phyloP scores from a whole-genome alignment of 108 stramenopile species.

The Aurantiochytrium sp. region DNA sequence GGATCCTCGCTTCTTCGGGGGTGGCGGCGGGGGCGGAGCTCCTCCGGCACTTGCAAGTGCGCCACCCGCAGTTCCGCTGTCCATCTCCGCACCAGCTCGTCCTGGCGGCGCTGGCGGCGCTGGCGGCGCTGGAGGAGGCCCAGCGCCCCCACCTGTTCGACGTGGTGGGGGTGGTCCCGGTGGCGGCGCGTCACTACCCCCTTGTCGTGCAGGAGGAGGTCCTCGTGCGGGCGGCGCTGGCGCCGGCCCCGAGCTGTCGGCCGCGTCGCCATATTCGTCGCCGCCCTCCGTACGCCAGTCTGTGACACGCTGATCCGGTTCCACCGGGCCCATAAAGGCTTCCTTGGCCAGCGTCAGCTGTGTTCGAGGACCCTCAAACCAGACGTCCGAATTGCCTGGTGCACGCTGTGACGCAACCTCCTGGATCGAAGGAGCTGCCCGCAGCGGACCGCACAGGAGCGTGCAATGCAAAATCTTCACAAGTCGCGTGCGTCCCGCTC shows the following conservation, averaged over 20 bases:
- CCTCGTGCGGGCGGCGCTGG: not conserved
- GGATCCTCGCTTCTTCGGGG: not conserved
- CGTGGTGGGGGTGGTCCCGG: not conserved
- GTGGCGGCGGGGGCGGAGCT: not conserved
- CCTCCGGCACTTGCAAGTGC: not conserved
- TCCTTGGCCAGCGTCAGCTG: not conserved
- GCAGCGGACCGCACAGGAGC: not conserved
- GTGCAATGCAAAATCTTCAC: not conserved
- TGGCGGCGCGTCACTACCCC: not conserved
- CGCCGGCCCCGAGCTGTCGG: not conserved
- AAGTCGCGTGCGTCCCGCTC: not conserved
- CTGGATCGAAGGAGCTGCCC: not conserved
- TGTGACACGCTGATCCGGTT: not conserved
- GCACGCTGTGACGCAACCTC: not conserved
- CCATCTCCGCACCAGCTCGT: too few species aligned
- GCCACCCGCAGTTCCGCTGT: not conserved
- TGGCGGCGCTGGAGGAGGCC: too few species aligned
- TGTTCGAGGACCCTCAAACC: not conserved
- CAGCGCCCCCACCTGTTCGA: too few species aligned
- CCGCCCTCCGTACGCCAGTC: not conserved
- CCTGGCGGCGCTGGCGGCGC: too few species aligned
- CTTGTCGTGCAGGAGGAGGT: too few species aligned
- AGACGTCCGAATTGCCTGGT: not conserved
- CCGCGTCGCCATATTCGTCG: not conserved
- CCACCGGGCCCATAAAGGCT: not conserved